A percentile compares a stretch with the other conserved stretches of the same genome.
These are phyloP conservation scores for Tetrapyrgos nigripes DNA, from an alignment of 1,284 basidiomycete species.

Conservation along the genomic window DNA sequence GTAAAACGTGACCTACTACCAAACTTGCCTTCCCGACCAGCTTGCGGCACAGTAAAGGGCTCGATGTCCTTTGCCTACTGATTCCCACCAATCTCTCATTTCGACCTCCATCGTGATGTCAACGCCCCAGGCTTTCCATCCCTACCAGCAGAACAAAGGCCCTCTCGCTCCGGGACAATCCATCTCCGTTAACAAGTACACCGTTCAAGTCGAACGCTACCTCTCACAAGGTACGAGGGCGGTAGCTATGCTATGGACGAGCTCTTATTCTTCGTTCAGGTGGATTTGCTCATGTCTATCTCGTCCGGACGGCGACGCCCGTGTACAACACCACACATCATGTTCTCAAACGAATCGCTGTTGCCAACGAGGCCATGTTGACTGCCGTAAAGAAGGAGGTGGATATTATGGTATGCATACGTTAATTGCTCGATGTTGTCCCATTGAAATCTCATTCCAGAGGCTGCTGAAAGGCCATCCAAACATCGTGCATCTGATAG, in stretches of 20 bases:
- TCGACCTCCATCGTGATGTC: slow-evolving; percentile 33
- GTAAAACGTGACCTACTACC: not conserved
- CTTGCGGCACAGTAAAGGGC: not conserved
- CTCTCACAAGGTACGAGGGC: slow-evolving; percentile 82
- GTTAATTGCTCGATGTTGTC: slow-evolving; percentile 24
- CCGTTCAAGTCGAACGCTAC: slow-evolving; percentile 85
- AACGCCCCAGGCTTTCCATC: slow-evolving; percentile 44
- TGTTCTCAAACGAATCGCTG: slow-evolving; percentile 97
- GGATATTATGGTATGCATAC: slow-evolving; percentile 89
- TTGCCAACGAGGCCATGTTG: slow-evolving; percentile 89
- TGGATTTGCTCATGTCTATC: slow-evolving; percentile 98
- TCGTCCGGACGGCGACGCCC: slow-evolving; percentile 86
- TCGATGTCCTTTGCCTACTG: slow-evolving; percentile 2
- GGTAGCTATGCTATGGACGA: not conserved
- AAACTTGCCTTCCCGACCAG: not conserved
- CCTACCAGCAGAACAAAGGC: slow-evolving; percentile 58
- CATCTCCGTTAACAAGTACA: slow-evolving; percentile 90
- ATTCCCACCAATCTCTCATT: not conserved
- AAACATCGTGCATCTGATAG: slow-evolving; percentile 93
- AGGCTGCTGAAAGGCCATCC: slow-evolving; percentile 88
- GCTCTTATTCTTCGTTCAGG: slow-evolving; percentile 53
- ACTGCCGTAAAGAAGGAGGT: slow-evolving; percentile 98
- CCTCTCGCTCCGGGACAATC: slow-evolving; percentile 83
- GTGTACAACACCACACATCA: slow-evolving; percentile 92
- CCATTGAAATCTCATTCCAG: slow-evolving; percentile 49